phyloP scores from a whole-genome alignment of 306 rosid genomes.

The Prunus mira region DNA sequence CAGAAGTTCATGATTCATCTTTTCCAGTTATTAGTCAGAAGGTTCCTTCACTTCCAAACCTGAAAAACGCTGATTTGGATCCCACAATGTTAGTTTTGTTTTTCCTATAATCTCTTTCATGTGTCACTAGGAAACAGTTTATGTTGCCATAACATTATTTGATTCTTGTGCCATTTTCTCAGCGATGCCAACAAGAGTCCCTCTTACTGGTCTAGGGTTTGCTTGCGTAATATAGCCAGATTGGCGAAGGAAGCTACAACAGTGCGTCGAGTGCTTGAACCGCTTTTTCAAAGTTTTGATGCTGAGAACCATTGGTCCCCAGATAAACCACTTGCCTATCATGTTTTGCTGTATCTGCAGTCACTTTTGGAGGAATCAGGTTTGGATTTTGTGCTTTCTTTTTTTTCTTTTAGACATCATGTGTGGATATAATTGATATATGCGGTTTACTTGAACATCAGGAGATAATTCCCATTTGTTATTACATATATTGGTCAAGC shows the following conservation, averaged over 20 bases:
- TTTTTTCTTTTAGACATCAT: not conserved
- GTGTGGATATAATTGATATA: constrained; percentile 1
- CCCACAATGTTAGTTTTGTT: constrained; percentile 38
- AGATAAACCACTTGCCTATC: constrained; percentile 65
- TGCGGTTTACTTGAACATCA: constrained; percentile 36
- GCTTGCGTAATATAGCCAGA: constrained; percentile 74
- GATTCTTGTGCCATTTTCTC: constrained; percentile 29
- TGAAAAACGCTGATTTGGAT: constrained; percentile 41
- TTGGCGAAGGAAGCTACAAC: constrained; percentile 83
- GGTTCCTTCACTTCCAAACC: constrained; percentile 39
- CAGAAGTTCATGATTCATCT: constrained; percentile 34
- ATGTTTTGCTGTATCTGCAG: constrained; percentile 65
- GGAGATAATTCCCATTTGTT: constrained; percentile 78
- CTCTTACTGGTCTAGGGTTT: constrained; percentile 82
- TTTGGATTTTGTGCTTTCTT: constrained; percentile 27
- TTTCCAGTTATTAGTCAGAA: constrained; percentile 35
- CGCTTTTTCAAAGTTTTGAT: constrained; percentile 82
- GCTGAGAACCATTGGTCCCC: constrained; percentile 72
- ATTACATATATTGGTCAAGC: constrained; percentile 83
- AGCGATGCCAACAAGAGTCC: constrained; percentile 71
- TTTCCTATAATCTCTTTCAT: constrained; percentile 1
- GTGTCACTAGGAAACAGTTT: constrained; percentile 19
- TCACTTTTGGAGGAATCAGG: constrained; percentile 85
- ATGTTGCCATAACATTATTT: constrained; percentile 18
- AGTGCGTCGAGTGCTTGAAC: constrained; percentile 80